Conservation (phyloP, 768 basidiomycete genomes). For the Porphyrellus cyaneotinctus region DNA sequence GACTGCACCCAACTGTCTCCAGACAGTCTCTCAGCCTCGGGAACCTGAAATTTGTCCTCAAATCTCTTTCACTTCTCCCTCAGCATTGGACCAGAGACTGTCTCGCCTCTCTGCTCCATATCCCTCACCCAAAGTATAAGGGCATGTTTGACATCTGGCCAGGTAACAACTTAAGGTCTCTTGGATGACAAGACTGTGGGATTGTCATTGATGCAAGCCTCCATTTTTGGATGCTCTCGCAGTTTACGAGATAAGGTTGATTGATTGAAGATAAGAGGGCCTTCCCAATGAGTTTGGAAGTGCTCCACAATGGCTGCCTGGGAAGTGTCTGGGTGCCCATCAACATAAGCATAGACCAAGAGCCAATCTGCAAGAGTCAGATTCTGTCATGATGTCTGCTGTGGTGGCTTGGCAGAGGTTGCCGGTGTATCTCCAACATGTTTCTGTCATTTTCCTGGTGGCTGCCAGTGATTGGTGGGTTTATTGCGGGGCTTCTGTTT, state of each 20-base stretch:
- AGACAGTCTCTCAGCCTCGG: background rate
- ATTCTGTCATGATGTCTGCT: background rate
- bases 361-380: background rate
- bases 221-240: background rate
- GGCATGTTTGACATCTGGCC: background rate
- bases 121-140: background rate
- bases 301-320: background rate
- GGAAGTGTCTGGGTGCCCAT: background rate
- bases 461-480: too few relatives aligned
- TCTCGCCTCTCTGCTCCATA: background rate
- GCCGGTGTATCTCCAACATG: too few relatives aligned
- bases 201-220: background rate
- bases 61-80: background rate
- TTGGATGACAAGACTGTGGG: background rate
- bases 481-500: too few relatives aligned
- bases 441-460: too few relatives aligned
- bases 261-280: background rate
- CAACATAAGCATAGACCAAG: background rate
- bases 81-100: background rate
- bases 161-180: background rate
- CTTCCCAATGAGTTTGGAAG: background rate
- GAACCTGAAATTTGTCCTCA: background rate
- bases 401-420: too few relatives aligned
- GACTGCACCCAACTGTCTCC: background rate
- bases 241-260: background rate